These are phyloP conservation scores for Termitomyces bulborhizus DNA, from an alignment of 768 basidiomycete species.

Conservation along the genomic window DNA sequence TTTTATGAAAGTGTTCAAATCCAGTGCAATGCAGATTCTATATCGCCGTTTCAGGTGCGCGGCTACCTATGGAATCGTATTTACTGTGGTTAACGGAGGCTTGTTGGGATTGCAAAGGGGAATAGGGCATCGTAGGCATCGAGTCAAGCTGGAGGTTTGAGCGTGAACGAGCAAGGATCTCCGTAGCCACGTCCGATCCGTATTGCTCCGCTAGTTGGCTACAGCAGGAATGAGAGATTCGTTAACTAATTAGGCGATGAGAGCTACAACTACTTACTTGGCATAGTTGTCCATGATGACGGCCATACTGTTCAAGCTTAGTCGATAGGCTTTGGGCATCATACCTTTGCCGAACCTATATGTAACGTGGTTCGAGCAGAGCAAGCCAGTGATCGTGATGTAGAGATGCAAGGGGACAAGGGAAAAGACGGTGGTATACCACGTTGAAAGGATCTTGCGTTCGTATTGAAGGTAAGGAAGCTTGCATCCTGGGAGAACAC, in stretches of 20 bases:
- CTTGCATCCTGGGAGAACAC: slow-evolving; percentile 72
- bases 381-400: slow-evolving; percentile 55
- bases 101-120: slow-evolving; percentile 8
- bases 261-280: slow-evolving; percentile 40
- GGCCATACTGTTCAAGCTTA: slow-evolving; percentile 69
- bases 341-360: slow-evolving; percentile 86
- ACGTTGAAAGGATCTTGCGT: slow-evolving; percentile 44
- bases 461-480: slow-evolving; percentile 53
- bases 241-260: neutral
- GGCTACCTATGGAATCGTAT: slow-evolving; percentile 19
- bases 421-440: slow-evolving; percentile 62
- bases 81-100: slow-evolving; percentile 9
- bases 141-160: slow-evolving; percentile 38
- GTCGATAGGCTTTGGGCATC: slow-evolving; percentile 79
- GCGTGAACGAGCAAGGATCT: slow-evolving; percentile 51
- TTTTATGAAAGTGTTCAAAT: neutral
- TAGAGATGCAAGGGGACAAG: slow-evolving; percentile 63
- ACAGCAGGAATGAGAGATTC: neutral
- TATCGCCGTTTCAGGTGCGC: slow-evolving; percentile 13
- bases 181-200: slow-evolving; percentile 55
- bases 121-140: slow-evolving; percentile 22
- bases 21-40: slow-evolving; percentile 1
- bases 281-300: slow-evolving; percentile 84
- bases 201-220: slow-evolving; percentile 75
- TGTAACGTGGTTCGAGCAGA: slow-evolving; percentile 81